These are phyloP conservation scores for Euphorbia schlechtendalii DNA, from an alignment of 441 rosid species.

Conservation along the genomic window DNA sequence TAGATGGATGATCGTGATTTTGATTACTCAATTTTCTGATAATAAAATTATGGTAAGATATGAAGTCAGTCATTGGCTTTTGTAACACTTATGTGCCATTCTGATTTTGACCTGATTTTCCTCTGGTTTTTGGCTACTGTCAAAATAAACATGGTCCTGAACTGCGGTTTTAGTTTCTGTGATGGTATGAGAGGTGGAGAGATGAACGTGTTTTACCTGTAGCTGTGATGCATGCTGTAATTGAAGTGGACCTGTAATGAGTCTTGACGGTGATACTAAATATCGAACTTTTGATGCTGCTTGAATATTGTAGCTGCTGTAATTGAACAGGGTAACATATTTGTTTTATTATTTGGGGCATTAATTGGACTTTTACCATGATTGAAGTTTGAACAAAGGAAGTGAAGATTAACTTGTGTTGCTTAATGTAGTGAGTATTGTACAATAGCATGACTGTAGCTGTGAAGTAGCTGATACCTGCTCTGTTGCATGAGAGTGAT, in stretches of 20 bases:
- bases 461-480: slow-evolving; percentile 43
- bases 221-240: slow-evolving; percentile 44
- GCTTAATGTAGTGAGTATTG: too few relatives aligned
- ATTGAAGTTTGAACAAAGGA: too few relatives aligned
- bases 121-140: slow-evolving; percentile 28
- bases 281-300: slow-evolving; percentile 26
- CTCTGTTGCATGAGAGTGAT: slow-evolving; percentile 31
- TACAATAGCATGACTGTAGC: slow-evolving; percentile 49
- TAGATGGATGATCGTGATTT: slow-evolving; percentile 62
- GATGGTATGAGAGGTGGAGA: slow-evolving; percentile 32
- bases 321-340: slow-evolving; percentile 31
- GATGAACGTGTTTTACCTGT: slow-evolving; percentile 30
- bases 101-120: slow-evolving; percentile 32
- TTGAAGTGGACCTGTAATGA: slow-evolving; percentile 28
- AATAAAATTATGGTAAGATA: slow-evolving; percentile 48
- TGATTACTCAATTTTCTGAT: slow-evolving; percentile 33
- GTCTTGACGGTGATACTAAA: slow-evolving; percentile 21
- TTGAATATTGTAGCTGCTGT: slow-evolving; percentile 27
- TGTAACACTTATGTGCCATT: slow-evolving; percentile 24
- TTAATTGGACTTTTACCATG: slow-evolving; percentile 17
- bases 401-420: slow-evolving; percentile 26
- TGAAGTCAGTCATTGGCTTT: slow-evolving; percentile 23
- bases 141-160: slow-evolving; percentile 25
- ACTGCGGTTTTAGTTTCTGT: slow-evolving; percentile 33
- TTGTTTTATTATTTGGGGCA: slow-evolving; percentile 29